These are phyloP conservation scores for Nemania serpens DNA, from an alignment of 2,329 filamentous ascomycete genomes.

Conservation along the genomic window DNA sequence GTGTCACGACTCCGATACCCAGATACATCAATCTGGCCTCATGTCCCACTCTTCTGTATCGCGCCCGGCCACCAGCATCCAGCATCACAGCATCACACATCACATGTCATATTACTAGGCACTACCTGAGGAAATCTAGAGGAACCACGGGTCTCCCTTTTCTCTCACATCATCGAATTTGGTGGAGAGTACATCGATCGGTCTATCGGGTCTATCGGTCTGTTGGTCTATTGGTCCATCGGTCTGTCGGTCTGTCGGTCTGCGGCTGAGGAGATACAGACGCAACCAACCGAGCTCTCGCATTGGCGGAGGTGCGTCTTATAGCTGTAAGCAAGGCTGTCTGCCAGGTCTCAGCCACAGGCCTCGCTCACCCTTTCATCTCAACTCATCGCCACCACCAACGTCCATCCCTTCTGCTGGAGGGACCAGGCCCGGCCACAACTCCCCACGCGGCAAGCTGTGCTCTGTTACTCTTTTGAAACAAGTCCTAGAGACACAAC, in stretches of 20 bases:
- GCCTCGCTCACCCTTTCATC: neutral
- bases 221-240: too few relatives aligned
- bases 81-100: neutral
- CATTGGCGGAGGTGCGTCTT: constrained; percentile 23
- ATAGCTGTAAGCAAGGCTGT: constrained; percentile 32
- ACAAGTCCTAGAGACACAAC: neutral
- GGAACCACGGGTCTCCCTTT: neutral
- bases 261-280: constrained; percentile 4
- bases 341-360: constrained; percentile 8
- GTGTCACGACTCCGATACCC: constrained; percentile 13
- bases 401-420: neutral
- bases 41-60: constrained; percentile 8
- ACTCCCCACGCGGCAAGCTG: neutral
- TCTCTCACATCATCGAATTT: neutral
- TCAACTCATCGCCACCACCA: constrained; percentile 8
- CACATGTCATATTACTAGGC: constrained; percentile 1
- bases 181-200: neutral
- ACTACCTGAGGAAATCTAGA: neutral
- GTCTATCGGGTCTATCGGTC: too few relatives aligned
- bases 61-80: constrained; percentile 1
- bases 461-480: neutral
- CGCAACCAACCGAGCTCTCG: neutral
- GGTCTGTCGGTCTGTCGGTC: neutral
- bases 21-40: constrained; percentile 14
- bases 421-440: neutral